A percentile compares a stretch with the other conserved stretches of the same genome.
Evolutionary conservation across 129 eudicot genomes (phyloP).

Genomic region (Oenanthe sinensis): DNA sequence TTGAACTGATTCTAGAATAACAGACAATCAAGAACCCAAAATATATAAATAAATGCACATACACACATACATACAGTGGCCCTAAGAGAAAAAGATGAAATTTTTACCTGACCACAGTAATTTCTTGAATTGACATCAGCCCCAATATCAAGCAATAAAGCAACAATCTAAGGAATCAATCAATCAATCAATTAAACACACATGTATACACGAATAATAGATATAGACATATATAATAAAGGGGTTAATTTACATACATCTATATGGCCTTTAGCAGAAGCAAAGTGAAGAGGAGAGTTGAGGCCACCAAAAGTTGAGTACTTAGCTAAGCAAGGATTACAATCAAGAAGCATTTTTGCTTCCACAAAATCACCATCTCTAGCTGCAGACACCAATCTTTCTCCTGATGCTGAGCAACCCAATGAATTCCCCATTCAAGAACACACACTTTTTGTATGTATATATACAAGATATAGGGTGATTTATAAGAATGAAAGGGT

Average conservation of each 20-base stretch:
- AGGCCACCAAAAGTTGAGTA: slow-evolving; percentile 98
- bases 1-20: slow-evolving; percentile 12
- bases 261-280: slow-evolving; percentile 93
- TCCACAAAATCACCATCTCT: slow-evolving; percentile 95
- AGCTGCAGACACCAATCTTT: slow-evolving; percentile 94
- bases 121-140: slow-evolving; percentile 98
- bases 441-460: background rate
- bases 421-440: slow-evolving; percentile 78
- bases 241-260: slow-evolving; percentile 36
- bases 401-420: slow-evolving; percentile 98
- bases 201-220: background rate
- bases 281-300: slow-evolving; percentile 96
- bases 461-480: background rate
- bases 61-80: background rate
- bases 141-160: slow-evolving; percentile 87
- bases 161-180: slow-evolving; percentile 56
- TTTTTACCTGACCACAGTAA: slow-evolving; percentile 92
- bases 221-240: background rate
- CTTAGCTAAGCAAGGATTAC: slow-evolving; percentile 84
- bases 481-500: background rate
- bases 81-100: background rate
- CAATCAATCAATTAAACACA: background rate
- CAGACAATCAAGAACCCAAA: background rate
- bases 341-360: slow-evolving; percentile 90
- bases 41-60: background rate